Conservation (phyloP, 106 monocot genomes). For the Allium cepa region DNA sequence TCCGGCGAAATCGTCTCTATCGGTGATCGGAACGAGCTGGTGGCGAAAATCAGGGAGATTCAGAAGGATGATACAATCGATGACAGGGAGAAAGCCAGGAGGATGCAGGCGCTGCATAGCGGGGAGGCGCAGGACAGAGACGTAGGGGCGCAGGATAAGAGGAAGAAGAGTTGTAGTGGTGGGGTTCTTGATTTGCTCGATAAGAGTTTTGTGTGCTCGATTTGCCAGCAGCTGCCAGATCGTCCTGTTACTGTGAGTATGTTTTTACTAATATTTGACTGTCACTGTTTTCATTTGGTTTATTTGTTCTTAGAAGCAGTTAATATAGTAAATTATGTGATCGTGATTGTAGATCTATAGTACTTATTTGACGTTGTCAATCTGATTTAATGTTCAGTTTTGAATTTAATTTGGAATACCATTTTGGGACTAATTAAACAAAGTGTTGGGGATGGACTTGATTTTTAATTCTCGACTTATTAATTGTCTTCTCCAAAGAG, state of each 20-base stretch:
- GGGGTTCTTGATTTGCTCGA: conserved; percentile 34
- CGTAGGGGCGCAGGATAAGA: conserved; percentile 12
- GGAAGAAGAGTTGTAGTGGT: conserved; percentile 16
- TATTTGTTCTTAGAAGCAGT: not conserved
- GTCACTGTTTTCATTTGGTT: not conserved
- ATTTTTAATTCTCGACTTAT: too few species aligned
- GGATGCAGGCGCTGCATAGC: conserved; percentile 40
- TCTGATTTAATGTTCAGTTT: not conserved
- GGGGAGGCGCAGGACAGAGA: conserved; percentile 13
- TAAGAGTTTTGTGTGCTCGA: conserved; percentile 39
- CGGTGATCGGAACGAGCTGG: conserved; percentile 12
- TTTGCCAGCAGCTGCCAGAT: conserved; percentile 65
- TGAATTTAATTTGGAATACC: not conserved
- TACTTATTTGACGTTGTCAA: not conserved
- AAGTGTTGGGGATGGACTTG: too few species aligned
- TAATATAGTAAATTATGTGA: not conserved
- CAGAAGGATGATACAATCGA: conserved; percentile 41
- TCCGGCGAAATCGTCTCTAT: not conserved
- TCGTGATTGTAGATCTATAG: too few species aligned
- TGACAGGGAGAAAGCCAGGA: conserved; percentile 57
- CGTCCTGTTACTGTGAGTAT: conserved; percentile 60
- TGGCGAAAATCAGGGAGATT: conserved; percentile 31
- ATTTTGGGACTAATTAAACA: not conserved
- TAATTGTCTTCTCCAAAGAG: not conserved
- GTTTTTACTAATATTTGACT: not conserved